A percentile compares a stretch with the other conserved stretches of the same genome.
These are phyloP conservation scores for Calonectria naviculata DNA, from an alignment of 2,329 filamentous ascomycete species.

Conservation along the genomic window DNA sequence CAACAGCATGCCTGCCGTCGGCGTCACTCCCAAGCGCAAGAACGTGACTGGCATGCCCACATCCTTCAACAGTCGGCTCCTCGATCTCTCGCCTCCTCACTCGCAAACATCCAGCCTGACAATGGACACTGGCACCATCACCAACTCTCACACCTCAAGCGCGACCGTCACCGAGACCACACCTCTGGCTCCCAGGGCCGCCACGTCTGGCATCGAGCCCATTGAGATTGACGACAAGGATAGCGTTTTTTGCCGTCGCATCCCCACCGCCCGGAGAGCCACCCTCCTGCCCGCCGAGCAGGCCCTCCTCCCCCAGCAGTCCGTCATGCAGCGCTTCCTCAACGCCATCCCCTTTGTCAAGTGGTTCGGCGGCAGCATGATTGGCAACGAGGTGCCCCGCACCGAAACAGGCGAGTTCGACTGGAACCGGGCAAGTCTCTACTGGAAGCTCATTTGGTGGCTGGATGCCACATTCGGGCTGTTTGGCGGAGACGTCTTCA, in stretches of 20 bases:
- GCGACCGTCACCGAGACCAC: slow-evolving; percentile 55
- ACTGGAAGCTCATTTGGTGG: slow-evolving; percentile 75
- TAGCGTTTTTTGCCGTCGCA: slow-evolving; percentile 67
- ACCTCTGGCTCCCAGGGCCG: slow-evolving; percentile 23
- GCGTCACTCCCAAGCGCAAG: slow-evolving; percentile 41
- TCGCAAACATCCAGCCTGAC: slow-evolving; percentile 66
- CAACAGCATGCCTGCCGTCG: slow-evolving; percentile 49
- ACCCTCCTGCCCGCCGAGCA: slow-evolving; percentile 76
- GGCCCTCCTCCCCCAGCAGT: slow-evolving; percentile 76
- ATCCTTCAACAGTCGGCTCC: slow-evolving; percentile 50
- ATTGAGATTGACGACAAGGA: slow-evolving; percentile 47
- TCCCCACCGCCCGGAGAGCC: slow-evolving; percentile 74
- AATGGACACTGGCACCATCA: slow-evolving; percentile 66
- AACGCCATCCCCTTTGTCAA: slow-evolving; percentile 75
- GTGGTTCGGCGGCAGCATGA: slow-evolving; percentile 79
- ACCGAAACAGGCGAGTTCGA: slow-evolving; percentile 83
- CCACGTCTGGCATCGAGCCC: slow-evolving; percentile 39
- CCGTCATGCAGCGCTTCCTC: slow-evolving; percentile 71
- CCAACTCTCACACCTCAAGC: slow-evolving; percentile 55
- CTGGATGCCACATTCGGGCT: slow-evolving; percentile 68
- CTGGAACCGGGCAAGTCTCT: slow-evolving; percentile 73
- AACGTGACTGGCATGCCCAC: slow-evolving; percentile 46
- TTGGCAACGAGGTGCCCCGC: slow-evolving; percentile 80
- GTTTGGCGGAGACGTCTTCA: slow-evolving; percentile 69
- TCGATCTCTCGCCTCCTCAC: slow-evolving; percentile 54